phyloP scores from a whole-genome alignment of 2,329 filamentous ascomycete genomes.

The Bertia moriformis region DNA sequence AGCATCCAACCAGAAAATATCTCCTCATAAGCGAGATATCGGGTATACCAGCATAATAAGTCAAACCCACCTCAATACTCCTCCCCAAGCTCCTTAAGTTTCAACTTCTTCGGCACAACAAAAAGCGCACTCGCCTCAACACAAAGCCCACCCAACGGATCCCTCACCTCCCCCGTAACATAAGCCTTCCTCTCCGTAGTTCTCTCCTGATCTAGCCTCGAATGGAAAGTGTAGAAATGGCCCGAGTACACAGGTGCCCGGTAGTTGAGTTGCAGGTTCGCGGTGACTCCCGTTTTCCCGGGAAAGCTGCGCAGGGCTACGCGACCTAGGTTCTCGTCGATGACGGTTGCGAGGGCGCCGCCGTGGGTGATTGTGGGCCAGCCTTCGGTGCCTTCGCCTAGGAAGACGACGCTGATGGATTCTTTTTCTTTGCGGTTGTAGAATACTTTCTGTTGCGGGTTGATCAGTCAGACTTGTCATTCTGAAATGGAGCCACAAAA shows the following conservation, averaged over 20 bases:
- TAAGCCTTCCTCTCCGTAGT: constrained; percentile 32
- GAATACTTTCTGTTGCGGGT: constrained; percentile 40
- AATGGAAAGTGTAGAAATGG: constrained; percentile 48
- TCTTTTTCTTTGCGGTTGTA: constrained; percentile 42
- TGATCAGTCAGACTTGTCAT: background rate
- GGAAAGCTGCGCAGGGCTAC: constrained; percentile 35
- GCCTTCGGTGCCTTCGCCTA: constrained; percentile 49
- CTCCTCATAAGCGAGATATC: too few relatives aligned
- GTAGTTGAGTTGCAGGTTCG: constrained; percentile 46
- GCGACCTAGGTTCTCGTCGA: constrained; percentile 57
- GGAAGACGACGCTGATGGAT: constrained; percentile 48
- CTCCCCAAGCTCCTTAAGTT: constrained; percentile 21
- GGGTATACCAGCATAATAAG: too few relatives aligned
- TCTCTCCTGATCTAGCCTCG: constrained; percentile 23
- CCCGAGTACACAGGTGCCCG: constrained; percentile 41
- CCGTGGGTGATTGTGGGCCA: constrained; percentile 64
- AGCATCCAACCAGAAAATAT: too few relatives aligned
- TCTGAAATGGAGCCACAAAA: background rate
- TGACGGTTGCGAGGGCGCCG: constrained; percentile 50
- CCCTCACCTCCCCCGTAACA: constrained; percentile 37
- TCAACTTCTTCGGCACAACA: constrained; percentile 36
- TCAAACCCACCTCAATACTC: too few relatives aligned
- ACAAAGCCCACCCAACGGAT: constrained; percentile 34
- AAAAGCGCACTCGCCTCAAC: constrained; percentile 44
- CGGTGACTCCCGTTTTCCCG: constrained; percentile 34